Conservation (phyloP, 1,284 basidiomycete genomes). For the Amylostereum chailletii region DNA sequence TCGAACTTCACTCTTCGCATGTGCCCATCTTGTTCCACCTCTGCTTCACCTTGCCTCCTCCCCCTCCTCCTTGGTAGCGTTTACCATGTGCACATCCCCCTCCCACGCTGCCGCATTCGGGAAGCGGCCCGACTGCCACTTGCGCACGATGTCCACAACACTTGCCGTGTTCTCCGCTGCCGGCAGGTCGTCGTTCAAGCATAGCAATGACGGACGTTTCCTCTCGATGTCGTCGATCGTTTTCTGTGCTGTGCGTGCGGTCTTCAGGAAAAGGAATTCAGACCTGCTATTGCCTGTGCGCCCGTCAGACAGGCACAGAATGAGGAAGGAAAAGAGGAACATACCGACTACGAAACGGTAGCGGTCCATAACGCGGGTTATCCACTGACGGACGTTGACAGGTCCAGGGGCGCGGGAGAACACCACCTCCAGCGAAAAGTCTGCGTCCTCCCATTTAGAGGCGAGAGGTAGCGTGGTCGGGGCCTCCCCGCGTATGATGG, state of each 20-base stretch:
- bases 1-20: too few species aligned
- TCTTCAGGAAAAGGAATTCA: not conserved
- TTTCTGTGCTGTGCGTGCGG: slow-evolving; percentile 5
- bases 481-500: slow-evolving; percentile 10
- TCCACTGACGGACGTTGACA: slow-evolving; percentile 29
- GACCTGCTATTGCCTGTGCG: too few species aligned
- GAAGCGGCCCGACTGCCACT: slow-evolving; percentile 17
- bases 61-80: too few species aligned
- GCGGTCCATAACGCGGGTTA: slow-evolving; percentile 31
- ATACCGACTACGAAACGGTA: slow-evolving; percentile 31
- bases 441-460: slow-evolving; percentile 23
- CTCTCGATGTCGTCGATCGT: slow-evolving; percentile 8
- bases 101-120: slow-evolving; percentile 18
- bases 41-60: too few species aligned
- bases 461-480: slow-evolving; percentile 33
- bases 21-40: too few species aligned
- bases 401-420: slow-evolving; percentile 19
- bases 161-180: slow-evolving; percentile 9
- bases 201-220: slow-evolving; percentile 16
- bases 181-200: slow-evolving; percentile 20
- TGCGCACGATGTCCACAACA: slow-evolving; percentile 12
- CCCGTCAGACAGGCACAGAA: slow-evolving; percentile 3
- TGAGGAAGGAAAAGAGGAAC: slow-evolving; percentile 16
- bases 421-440: slow-evolving; percentile 31
- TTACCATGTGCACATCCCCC: not conserved